Evolutionary conservation across 768 basidiomycete species (phyloP).

Genomic region (Mycena latifolia): DNA sequence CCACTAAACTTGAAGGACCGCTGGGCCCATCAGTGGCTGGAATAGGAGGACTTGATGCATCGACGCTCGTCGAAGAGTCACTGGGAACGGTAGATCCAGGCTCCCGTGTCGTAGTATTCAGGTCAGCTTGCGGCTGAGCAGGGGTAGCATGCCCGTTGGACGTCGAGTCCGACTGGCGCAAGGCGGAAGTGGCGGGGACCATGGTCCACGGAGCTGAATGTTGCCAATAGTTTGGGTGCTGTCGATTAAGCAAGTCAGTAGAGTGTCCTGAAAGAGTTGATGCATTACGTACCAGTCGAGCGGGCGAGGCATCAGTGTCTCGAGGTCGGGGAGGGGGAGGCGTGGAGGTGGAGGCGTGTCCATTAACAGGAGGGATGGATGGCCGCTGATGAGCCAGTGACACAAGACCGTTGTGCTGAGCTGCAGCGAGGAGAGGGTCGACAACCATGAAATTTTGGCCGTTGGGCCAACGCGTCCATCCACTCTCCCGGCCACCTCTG

Average conservation of each 20-base stretch:
- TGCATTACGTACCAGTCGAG: conserved; percentile 10
- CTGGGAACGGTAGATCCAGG: conserved; percentile 15
- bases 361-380: conserved; percentile 41
- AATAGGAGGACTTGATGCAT: conserved; percentile 61
- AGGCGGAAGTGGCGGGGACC: conserved; percentile 9
- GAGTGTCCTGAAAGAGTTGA: neutral
- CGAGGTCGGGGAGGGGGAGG: conserved; percentile 39
- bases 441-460: conserved; percentile 26
- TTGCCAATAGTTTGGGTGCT: conserved; percentile 32
- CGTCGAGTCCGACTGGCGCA: conserved; percentile 9
- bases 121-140: neutral
- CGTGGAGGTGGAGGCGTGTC: conserved; percentile 36
- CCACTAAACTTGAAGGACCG: conserved; percentile 53
- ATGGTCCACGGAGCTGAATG: conserved; percentile 21
- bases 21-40: conserved; percentile 61
- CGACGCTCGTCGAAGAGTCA: conserved; percentile 50
- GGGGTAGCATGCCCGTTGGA: conserved; percentile 2
- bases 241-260: neutral
- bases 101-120: neutral
- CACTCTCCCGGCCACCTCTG: conserved; percentile 26
- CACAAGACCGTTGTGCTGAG: conserved; percentile 37
- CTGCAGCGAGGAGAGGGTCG: conserved; percentile 5
- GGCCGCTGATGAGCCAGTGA: conserved; percentile 40
- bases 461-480: conserved; percentile 33
- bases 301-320: conserved; percentile 34